Percentiles rank a stretch among this genome's conserved stretches.
Evolutionary conservation across 2,329 filamentous ascomycete species (phyloP).

Genomic region (Talaromyces marneffei): DNA sequence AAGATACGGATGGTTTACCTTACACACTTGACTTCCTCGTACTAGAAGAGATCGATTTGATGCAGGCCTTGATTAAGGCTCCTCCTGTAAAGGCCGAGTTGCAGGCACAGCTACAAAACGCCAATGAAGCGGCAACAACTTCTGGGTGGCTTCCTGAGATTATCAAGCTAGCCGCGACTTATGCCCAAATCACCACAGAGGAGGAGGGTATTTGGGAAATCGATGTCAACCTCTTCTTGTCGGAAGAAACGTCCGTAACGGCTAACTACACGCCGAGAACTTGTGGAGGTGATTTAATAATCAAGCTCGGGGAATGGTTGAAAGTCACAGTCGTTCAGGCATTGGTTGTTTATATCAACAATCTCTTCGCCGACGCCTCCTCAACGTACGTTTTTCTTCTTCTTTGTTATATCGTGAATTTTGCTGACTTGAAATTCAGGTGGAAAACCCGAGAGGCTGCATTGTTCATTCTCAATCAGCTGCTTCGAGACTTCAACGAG

Average conservation of each 20-base stretch:
- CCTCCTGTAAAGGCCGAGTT: slow-evolving; percentile 84
- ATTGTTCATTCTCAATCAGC: slow-evolving; percentile 77
- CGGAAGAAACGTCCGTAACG: slow-evolving; percentile 89
- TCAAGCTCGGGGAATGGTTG: slow-evolving; percentile 90
- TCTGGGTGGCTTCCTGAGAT: slow-evolving; percentile 81
- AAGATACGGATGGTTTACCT: slow-evolving; percentile 84
- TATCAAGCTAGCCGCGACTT: slow-evolving; percentile 76
- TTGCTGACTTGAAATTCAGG: slow-evolving; percentile 26
- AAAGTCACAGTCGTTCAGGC: slow-evolving; percentile 69
- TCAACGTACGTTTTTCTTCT: slow-evolving; percentile 27
- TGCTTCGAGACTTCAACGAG: slow-evolving; percentile 78
- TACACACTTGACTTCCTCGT: slow-evolving; percentile 93
- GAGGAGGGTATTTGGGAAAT: slow-evolving; percentile 96
- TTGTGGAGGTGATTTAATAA: slow-evolving; percentile 83
- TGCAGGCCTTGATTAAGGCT: slow-evolving; percentile 84
- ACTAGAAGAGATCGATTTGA: slow-evolving; percentile 88
- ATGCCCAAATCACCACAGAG: slow-evolving; percentile 84
- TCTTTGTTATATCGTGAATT: not conserved
- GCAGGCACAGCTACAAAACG: slow-evolving; percentile 65
- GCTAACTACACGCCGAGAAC: slow-evolving; percentile 94
- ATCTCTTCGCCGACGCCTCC: slow-evolving; percentile 55
- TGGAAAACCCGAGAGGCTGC: slow-evolving; percentile 72
- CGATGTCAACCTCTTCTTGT: slow-evolving; percentile 90
- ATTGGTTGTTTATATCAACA: slow-evolving; percentile 68
- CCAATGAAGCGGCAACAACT: slow-evolving; percentile 54